Percentiles rank a stretch among this genome's conserved stretches.
Conservation (phyloP, 495 filamentous ascomycete species). For the Xylaria longipes region DNA sequence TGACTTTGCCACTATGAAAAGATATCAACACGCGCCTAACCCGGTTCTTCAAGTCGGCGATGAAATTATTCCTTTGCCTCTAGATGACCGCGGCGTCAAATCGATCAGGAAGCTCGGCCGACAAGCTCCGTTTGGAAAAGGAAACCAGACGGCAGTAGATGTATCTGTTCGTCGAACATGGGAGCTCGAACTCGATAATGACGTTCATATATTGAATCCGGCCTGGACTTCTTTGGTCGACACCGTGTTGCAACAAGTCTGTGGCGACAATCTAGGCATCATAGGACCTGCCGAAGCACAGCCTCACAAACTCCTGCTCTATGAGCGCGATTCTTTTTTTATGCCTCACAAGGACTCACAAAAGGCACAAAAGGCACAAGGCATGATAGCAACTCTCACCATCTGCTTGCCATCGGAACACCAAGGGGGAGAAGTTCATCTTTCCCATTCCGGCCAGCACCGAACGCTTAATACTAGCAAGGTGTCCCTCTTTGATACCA, state of each 20-base stretch:
- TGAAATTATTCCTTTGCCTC: slow-evolving; percentile 49
- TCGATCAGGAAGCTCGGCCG: slow-evolving; percentile 43
- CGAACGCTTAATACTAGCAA: slow-evolving; percentile 49
- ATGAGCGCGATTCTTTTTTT: slow-evolving; percentile 55
- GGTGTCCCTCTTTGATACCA: slow-evolving; percentile 37
- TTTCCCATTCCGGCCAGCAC: slow-evolving; percentile 46
- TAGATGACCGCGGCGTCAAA: slow-evolving; percentile 46
- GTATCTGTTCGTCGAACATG: slow-evolving; percentile 53
- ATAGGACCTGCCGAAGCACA: background rate
- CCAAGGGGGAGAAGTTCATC: slow-evolving; percentile 55
- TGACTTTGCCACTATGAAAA: slow-evolving; percentile 23
- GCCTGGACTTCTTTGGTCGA: background rate
- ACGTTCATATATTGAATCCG: slow-evolving; percentile 48
- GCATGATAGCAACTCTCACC: slow-evolving; percentile 55
- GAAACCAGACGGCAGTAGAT: slow-evolving; percentile 53
- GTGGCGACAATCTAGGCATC: background rate
- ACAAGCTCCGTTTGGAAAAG: slow-evolving; percentile 54
- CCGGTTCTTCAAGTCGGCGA: slow-evolving; percentile 49
- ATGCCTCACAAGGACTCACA: slow-evolving; percentile 55
- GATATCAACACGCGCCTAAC: slow-evolving; percentile 31
- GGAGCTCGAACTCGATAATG: slow-evolving; percentile 53
- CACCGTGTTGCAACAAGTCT: background rate
- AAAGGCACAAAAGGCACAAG: slow-evolving; percentile 58
- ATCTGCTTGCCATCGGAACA: slow-evolving; percentile 59
- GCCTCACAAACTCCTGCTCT: slow-evolving; percentile 56